Conservation (phyloP, 768 basidiomycete species). For the Hericium alpestre region DNA sequence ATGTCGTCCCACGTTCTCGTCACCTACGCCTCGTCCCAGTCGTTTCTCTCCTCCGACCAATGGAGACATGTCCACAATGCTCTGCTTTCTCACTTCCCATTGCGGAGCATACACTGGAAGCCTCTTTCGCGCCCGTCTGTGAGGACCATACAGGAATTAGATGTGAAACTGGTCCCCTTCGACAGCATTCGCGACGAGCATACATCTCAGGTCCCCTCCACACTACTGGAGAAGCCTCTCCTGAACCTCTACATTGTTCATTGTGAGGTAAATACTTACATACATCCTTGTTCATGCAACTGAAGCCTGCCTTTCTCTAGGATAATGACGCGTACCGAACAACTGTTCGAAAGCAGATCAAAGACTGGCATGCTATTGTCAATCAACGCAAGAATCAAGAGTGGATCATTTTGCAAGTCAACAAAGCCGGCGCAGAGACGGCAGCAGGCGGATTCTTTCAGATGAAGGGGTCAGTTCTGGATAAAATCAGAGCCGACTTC, state of each 20-base stretch:
- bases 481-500: slow-evolving; percentile 88
- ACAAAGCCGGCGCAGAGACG: slow-evolving; percentile 57
- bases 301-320: slow-evolving; percentile 20
- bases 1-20: slow-evolving; percentile 46
- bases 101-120: slow-evolving; percentile 92
- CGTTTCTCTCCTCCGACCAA: slow-evolving; percentile 57
- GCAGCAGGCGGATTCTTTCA: slow-evolving; percentile 65
- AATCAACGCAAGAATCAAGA: slow-evolving; percentile 73
- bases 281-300: background rate
- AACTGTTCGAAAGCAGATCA: slow-evolving; percentile 73
- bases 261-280: slow-evolving; percentile 60
- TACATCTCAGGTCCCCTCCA: slow-evolving; percentile 63
- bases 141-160: slow-evolving; percentile 83
- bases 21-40: slow-evolving; percentile 54
- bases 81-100: slow-evolving; percentile 63
- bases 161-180: slow-evolving; percentile 60
- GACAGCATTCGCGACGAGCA: slow-evolving; percentile 64
- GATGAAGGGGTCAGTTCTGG: slow-evolving; percentile 74
- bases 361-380: slow-evolving; percentile 77
- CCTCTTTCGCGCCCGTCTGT: slow-evolving; percentile 56
- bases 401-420: slow-evolving; percentile 85
- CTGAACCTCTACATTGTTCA: slow-evolving; percentile 78
- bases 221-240: slow-evolving; percentile 77
- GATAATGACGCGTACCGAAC: slow-evolving; percentile 70
- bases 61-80: slow-evolving; percentile 63